phyloP scores from a whole-genome alignment of 2,329 filamentous ascomycete genomes.

The Cladophialophora bantiana region DNA sequence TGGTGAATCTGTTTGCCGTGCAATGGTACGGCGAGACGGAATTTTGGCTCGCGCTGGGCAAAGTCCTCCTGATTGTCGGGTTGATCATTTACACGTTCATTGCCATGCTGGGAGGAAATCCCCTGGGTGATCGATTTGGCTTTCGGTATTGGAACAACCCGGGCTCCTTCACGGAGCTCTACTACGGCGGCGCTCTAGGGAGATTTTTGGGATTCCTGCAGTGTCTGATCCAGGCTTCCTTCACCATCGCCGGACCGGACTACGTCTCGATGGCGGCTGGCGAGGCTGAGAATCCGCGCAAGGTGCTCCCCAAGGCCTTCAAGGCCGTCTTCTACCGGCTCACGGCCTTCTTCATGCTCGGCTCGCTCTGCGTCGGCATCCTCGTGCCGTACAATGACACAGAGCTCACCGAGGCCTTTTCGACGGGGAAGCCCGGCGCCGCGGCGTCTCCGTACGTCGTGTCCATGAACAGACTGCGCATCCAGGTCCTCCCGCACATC shows the following conservation, averaged over 20 bases:
- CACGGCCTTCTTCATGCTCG: slow-evolving; percentile 76
- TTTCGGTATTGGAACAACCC: slow-evolving; percentile 73
- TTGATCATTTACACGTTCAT: slow-evolving; percentile 80
- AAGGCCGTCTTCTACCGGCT: slow-evolving; percentile 82
- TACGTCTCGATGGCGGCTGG: slow-evolving; percentile 71
- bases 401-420: slow-evolving; percentile 67
- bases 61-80: slow-evolving; percentile 74
- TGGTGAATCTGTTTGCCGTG: slow-evolving; percentile 75
- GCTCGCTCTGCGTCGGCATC: slow-evolving; percentile 74
- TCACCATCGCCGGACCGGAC: slow-evolving; percentile 72
- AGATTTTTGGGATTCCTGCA: slow-evolving; percentile 77
- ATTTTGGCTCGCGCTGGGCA: slow-evolving; percentile 75
- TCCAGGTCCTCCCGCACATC: slow-evolving; percentile 70
- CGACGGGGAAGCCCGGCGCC: slow-evolving; percentile 66
- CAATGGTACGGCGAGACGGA: slow-evolving; percentile 79
- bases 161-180: slow-evolving; percentile 73
- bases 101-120: slow-evolving; percentile 83
- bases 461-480: slow-evolving; percentile 71
- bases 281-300: slow-evolving; percentile 74
- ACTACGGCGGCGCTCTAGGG: slow-evolving; percentile 70
- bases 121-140: slow-evolving; percentile 72
- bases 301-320: slow-evolving; percentile 74
- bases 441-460: slow-evolving; percentile 71
- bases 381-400: slow-evolving; percentile 73
- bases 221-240: slow-evolving; percentile 74